Conservation (phyloP, 768 basidiomycete species). For the Naganishia antarctica region DNA sequence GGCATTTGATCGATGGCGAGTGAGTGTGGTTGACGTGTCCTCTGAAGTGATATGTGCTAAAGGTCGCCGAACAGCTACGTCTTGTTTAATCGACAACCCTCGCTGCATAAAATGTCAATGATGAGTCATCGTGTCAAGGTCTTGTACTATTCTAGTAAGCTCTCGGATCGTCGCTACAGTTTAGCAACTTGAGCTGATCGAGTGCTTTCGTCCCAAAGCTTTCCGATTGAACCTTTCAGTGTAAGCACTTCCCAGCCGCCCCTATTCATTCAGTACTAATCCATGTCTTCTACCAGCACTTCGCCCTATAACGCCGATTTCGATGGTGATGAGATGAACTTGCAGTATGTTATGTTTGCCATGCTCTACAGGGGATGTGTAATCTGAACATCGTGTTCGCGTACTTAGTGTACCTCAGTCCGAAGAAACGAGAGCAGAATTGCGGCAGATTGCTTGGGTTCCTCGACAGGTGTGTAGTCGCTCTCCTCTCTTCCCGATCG, state of each 20-base stretch:
- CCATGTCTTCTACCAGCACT: conserved; percentile 56
- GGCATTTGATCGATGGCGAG: conserved; percentile 98
- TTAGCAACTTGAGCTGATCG: not conserved
- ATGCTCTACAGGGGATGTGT: not conserved
- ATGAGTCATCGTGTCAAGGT: conserved; percentile 97
- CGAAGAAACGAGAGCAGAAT: conserved; percentile 94
- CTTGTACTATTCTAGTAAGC: conserved; percentile 96
- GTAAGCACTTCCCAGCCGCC: conserved; percentile 56
- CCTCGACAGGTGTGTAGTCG: conserved; percentile 68
- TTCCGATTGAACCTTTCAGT: conserved; percentile 98
- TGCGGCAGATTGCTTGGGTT: conserved; percentile 98
- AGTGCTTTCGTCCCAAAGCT: conserved; percentile 61
- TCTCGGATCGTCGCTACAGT: not conserved
- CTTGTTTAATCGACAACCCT: conserved; percentile 96
- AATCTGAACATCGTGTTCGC: not conserved
- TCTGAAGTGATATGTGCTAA: conserved; percentile 6
- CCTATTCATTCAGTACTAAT: conserved; percentile 8
- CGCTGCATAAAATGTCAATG: conserved; percentile 99
- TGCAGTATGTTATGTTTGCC: conserved; percentile 69
- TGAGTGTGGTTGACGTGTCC: conserved; percentile 53
- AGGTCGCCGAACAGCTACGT: conserved; percentile 59
- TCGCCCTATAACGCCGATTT: conserved; percentile 99
- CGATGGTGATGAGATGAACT: conserved; percentile 99
- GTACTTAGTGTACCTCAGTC: conserved; percentile 80
- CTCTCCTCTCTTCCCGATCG: conserved; percentile 4